Base-by-base conservation (phyloP, 1,284 basidiomycete genomes). In the Leccinum huronense region DNA sequence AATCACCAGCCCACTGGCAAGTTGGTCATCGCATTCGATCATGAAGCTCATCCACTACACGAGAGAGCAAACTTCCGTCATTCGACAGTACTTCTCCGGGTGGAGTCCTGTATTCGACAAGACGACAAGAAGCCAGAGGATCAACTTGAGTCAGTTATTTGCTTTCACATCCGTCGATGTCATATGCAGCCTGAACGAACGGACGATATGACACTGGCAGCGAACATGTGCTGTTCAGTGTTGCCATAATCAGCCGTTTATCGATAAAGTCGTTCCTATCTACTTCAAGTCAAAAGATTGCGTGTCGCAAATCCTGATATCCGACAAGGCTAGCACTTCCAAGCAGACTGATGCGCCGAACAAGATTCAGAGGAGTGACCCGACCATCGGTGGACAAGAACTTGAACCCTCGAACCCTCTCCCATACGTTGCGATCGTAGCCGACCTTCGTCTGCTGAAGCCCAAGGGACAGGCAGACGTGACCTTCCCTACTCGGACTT, bases 261-360 rank as follows among this genome's bases (percentile, higher is more conserved):
- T 57, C 0, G 19, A 57, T 0, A 57, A 57, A 36, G 33, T 57
- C 23, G 36, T 34, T 19, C 55, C 54, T 0, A 33, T 56, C 14
- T 56, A 56, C 2, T 56, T 56, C 54, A 56, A 55, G 16, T 30
- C 54, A 11, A 16, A 55, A 2, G 30, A 56, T n/a, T 3, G 19
- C n/a, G 13, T 57, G n/a, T 57, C 55, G 33, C 55, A 57, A 11
- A 36, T 57, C 16, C 56, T 57, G 13, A 56, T 56, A 56, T 56
- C 54, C 2, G 31, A 56, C 10, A 56, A 56, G 31, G 31, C 27
- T n/a, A 9, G 34, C 0, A n/a, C 34, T 19, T 36, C 10, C 11
- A 57, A 57, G 13, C 33, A 38, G n/a, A 2, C 5, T 1, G 19
- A 38, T 23, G 56, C 56, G 0, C 34, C 38, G 11, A n/a, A 3